Conservation (phyloP, 2,329 filamentous ascomycete genomes). For the Coniochaeta sp. region DNA sequence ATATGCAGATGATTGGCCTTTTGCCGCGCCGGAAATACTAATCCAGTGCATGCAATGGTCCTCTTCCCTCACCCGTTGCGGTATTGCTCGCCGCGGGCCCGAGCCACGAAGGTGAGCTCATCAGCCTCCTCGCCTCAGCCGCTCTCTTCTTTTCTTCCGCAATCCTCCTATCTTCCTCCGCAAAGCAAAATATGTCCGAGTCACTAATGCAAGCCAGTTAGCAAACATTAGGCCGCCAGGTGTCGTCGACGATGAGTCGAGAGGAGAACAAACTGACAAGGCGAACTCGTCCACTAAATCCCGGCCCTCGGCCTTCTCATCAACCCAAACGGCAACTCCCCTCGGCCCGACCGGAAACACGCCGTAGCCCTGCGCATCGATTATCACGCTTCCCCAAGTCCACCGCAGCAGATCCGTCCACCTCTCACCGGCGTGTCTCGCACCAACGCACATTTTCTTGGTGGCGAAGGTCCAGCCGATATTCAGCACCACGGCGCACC, state of each 20-base stretch:
- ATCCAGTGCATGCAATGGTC: background rate
- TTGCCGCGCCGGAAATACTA: background rate
- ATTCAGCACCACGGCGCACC: constrained; percentile 51
- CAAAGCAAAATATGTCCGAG: background rate
- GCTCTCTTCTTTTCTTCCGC: background rate
- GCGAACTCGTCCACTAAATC: constrained; percentile 18
- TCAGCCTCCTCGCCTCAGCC: background rate
- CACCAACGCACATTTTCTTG: constrained; percentile 53
- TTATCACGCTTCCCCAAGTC: constrained; percentile 45
- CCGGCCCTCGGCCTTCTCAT: constrained; percentile 43
- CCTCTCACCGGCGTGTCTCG: constrained; percentile 46
- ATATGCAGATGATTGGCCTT: background rate
- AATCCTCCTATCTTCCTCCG: background rate
- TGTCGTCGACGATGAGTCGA: background rate
- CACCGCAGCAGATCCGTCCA: constrained; percentile 58
- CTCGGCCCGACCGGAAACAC: constrained; percentile 45
- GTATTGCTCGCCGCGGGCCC: background rate
- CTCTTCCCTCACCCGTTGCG: background rate
- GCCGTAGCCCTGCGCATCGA: constrained; percentile 53
- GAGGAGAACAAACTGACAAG: constrained; percentile 9
- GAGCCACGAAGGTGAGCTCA: background rate
- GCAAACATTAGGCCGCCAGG: background rate
- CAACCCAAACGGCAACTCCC: constrained; percentile 57
- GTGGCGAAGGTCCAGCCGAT: constrained; percentile 40
- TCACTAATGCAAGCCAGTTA: background rate